phyloP scores from a whole-genome alignment of 192 early-diverging fungal species.

The Coemansia sp. region DNA sequence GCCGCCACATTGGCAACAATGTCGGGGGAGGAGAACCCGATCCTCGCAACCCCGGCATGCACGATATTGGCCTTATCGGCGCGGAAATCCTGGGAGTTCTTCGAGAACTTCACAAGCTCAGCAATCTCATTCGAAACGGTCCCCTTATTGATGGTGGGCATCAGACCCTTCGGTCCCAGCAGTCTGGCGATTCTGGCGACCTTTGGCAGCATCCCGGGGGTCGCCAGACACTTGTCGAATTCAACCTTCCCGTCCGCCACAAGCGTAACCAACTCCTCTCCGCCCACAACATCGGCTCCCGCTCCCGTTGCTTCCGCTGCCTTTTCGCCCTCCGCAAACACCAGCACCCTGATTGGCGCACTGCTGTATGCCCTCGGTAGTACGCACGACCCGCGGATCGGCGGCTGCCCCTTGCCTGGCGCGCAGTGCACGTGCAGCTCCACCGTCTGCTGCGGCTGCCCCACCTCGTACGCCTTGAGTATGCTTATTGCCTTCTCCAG shows the following conservation, averaged over 20 bases:
- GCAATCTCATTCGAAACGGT: conserved; percentile 81
- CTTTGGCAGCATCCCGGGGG: conserved; percentile 84
- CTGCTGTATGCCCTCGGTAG: conserved; percentile 68
- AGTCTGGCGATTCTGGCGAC: conserved; percentile 86
- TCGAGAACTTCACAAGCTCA: conserved; percentile 62
- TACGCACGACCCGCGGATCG: conserved; percentile 76
- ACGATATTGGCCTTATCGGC: conserved; percentile 73
- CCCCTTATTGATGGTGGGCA: conserved; percentile 87
- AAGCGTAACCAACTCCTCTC: conserved; percentile 78
- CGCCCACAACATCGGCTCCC: conserved; percentile 85
- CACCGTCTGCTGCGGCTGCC: conserved; percentile 61
- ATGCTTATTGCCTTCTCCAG: conserved; percentile 55
- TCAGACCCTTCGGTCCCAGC: conserved; percentile 93
- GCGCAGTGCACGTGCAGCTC: conserved; percentile 72
- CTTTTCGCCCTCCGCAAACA: conserved; percentile 84
- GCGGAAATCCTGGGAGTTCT: conserved; percentile 73
- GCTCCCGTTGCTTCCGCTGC: conserved; percentile 79
- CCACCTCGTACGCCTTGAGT: conserved; percentile 68
- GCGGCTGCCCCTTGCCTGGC: conserved; percentile 76
- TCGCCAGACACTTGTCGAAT: conserved; percentile 86
- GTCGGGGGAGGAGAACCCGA: conserved; percentile 36
- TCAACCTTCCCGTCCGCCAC: conserved; percentile 62
- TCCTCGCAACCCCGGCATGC: conserved; percentile 58
- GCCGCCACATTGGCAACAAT: conserved; percentile 57
- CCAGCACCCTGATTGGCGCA: conserved; percentile 57